Evolutionary conservation across 805 yeast genomes (phyloP), one percentile per base, ranked within the genome.

Genomic region (Sugiyamaella chiloensis): DNA sequence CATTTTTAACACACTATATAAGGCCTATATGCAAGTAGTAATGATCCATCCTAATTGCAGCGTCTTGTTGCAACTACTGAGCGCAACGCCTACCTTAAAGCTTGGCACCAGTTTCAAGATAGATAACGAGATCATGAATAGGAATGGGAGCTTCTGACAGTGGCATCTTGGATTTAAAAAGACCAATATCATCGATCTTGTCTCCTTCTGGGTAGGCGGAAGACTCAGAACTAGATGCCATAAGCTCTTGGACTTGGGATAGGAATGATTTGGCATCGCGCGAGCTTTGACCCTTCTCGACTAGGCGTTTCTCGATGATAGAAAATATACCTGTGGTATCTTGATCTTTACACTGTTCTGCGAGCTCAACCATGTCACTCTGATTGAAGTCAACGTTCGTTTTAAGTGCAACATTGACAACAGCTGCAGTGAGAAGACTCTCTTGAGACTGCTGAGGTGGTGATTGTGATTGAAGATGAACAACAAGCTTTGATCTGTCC

Each of bases 121-220:
- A 61, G 11, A 51, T 40, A 11, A 57, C 40, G 23, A 60, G 45
- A 43, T 59, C 62, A 31, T 42, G 42, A 16, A 63, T 56, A 1
- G 95, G 88, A 42, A 60, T 64, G 7, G 93, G 86, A n/a, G 81
- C 74, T 1, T 78, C 77, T 0, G 89, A 83, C 43, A 79, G 59
- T 37, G 68, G 69, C 53, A 79, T 64, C 2, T 64, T 60, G 16
- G 79, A 64, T 63, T 83, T 84, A 73, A 87, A 85, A 23, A 65
- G 71, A 1, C 78, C 80, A 21, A 75, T 62, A 52, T 71, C 68
- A 1, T 62, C 60, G 50, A 82, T 71, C 11, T 65, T 44, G 32
- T 63, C 61, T 7, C 85, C 87, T 2, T 69, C 65, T 16, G 84
- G 83, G 59, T 70, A 78, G 2, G 60, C 64, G 8, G 61, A 57